phyloP scores from a whole-genome alignment of 306 rosid genomes.

The Trifolium repens region DNA sequence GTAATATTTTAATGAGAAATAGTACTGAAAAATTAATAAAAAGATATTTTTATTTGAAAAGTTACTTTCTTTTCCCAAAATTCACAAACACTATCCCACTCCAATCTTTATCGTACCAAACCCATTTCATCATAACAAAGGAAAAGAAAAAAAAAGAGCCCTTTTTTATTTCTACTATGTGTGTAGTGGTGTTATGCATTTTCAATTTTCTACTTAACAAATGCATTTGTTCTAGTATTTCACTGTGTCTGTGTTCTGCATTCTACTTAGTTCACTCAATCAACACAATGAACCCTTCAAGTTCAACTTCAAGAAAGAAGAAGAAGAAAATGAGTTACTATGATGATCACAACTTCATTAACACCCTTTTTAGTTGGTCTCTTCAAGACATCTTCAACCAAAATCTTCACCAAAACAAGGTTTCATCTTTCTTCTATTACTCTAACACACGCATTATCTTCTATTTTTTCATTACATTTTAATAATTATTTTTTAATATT shows the following conservation, averaged over 20 bases:
- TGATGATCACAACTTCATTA: conserved; percentile 33
- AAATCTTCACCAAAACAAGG: conserved; percentile 53
- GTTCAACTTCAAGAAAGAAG: conserved; percentile 30
- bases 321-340: background rate
- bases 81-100: too few species aligned
- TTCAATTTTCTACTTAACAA: too few species aligned
- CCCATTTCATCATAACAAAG: too few species aligned
- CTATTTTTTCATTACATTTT: background rate
- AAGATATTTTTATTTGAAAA: too few species aligned
- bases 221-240: too few species aligned
- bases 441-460: background rate
- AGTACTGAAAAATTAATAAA: too few species aligned
- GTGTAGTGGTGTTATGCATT: background rate
- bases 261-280: too few species aligned
- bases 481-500: background rate
- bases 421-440: conserved; percentile 3
- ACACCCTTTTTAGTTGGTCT: conserved; percentile 65
- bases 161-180: background rate
- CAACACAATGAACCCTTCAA: conserved; percentile 41
- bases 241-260: too few species aligned
- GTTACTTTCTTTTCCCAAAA: too few species aligned
- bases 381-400: conserved; percentile 55
- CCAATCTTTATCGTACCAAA: too few species aligned
- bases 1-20: too few species aligned
- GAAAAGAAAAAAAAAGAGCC: too few species aligned